Base-by-base conservation (phyloP, 139 green algal species). In the Chlamydomonas schloesseri region DNA sequence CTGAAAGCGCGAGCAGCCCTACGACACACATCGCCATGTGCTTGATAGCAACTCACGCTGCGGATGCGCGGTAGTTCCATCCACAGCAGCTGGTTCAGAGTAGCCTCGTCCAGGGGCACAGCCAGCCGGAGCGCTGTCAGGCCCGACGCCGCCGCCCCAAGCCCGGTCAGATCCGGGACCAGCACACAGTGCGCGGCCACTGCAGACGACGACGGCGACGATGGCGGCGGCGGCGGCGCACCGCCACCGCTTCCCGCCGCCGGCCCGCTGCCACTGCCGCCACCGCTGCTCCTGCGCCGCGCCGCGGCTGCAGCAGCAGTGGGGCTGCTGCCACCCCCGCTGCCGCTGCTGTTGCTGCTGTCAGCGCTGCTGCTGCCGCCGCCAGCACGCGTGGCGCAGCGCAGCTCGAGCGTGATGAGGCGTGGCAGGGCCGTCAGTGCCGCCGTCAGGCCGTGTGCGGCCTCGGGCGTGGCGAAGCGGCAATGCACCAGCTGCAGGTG, bases 371-470 rank as follows among this genome's bases (percentile, higher is more conserved):
- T 65, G 53, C 21, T 55, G 34, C 70, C 0, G 23, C 29, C 18
- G 21, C 37, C 71, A 28, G 46, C 46, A 13, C 18, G 5, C 4
- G 18, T 28, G 10, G 15, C 13, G 71, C 37, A 76, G 37, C 71
- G 13, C n/a, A 85, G 47, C 31, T 85, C 79, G 67, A 85, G 79
- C n/a, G n/a, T 36, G 20, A 47, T 31, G 3, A 85, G 79, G 2
- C 79, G 79, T 15, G 79, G 46, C 79, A 85, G 64, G 15, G 47
- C 47, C 4, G 65, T 47, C 67, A 85, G 67, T 1, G 47, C 65
- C 3, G 18, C 13, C 3, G 31, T 47, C 11, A 85, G 26, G 47
- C 79, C 47, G 8, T 26, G 28, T 8, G 65, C 67, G 10, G 79
- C 79, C 13, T 58, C 67, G 0, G 42, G 42, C 8, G 29, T 23